Evolutionary conservation across 176 grass and related monocot species (phyloP).

Genomic region (Olyra latifolia): DNA sequence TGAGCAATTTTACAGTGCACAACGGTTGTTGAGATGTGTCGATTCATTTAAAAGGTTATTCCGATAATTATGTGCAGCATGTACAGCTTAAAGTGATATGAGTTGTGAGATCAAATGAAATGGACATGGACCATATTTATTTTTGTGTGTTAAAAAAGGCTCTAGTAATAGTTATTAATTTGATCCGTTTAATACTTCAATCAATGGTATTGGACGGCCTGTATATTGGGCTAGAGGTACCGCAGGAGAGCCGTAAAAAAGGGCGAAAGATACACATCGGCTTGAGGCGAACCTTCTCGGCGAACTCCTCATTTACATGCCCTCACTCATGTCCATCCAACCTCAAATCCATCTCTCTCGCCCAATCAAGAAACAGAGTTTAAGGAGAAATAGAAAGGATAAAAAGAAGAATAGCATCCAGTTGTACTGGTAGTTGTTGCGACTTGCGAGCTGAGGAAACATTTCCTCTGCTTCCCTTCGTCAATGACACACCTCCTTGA

Average conservation of each 20-base stretch:
- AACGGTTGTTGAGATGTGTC: too few species aligned
- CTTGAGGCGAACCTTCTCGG: slow-evolving; percentile 34
- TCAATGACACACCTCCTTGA: neutral
- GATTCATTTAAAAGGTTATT: too few species aligned
- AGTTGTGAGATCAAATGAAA: too few species aligned
- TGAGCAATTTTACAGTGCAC: too few species aligned
- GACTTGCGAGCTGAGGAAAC: neutral
- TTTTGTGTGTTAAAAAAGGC: too few species aligned
- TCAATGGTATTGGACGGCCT: too few species aligned
- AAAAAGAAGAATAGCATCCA: slow-evolving; percentile 30
- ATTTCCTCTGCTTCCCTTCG: neutral
- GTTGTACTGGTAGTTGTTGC: neutral
- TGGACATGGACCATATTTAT: too few species aligned
- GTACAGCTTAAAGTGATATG: too few species aligned
- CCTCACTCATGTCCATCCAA: slow-evolving; percentile 7
- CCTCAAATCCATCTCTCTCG: slow-evolving; percentile 47
- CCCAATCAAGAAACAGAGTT: slow-evolving; percentile 35
- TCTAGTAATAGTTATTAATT: too few species aligned
- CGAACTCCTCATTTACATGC: slow-evolving; percentile 50
- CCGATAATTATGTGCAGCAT: too few species aligned
- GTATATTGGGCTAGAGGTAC: too few species aligned
- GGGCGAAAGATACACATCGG: slow-evolving; percentile 3
- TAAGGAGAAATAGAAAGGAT: neutral
- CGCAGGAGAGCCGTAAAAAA: slow-evolving; percentile 2
- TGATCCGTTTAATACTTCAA: too few species aligned